Conservation (phyloP, 1,284 basidiomycete genomes). For the Ceratobasidium sp. region DNA sequence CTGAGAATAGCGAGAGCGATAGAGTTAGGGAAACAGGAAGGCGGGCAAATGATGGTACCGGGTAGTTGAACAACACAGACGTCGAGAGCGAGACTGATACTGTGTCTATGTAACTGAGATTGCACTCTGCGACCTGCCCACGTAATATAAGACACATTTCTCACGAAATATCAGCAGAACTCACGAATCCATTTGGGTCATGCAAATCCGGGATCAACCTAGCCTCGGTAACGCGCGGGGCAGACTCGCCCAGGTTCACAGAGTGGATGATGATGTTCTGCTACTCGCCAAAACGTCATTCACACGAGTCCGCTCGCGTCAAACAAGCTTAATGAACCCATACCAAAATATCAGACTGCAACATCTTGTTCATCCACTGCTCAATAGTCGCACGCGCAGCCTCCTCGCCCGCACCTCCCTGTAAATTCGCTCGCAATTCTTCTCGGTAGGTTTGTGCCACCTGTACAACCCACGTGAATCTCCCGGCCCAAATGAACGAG, state of each 20-base stretch:
- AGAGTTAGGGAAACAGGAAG: constrained; percentile 80
- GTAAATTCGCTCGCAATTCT: constrained; percentile 66
- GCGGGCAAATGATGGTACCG: constrained; percentile 77
- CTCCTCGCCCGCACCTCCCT: constrained; percentile 73
- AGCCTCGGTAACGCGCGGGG: constrained; percentile 69
- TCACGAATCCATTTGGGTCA: constrained; percentile 67
- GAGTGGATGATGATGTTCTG: constrained; percentile 78
- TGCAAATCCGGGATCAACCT: constrained; percentile 51
- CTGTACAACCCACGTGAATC: constrained; percentile 52
- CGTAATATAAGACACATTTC: not conserved
- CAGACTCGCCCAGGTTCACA: constrained; percentile 72
- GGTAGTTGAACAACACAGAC: constrained; percentile 82
- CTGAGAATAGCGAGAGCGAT: constrained; percentile 76
- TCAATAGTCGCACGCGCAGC: constrained; percentile 72
- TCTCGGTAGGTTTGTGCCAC: constrained; percentile 73
- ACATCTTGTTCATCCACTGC: constrained; percentile 70
- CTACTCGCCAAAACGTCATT: constrained; percentile 51
- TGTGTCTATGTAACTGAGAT: constrained; percentile 70
- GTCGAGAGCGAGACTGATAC: constrained; percentile 80
- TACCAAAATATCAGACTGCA: constrained; percentile 69
- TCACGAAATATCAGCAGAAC: not conserved
- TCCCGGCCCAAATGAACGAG: not conserved
- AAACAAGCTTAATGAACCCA: constrained; percentile 10
- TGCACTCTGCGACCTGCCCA: constrained; percentile 42
- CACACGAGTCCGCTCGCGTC: not conserved